These are phyloP conservation scores for Melanopsichium pennsylvanicum DNA, from an alignment of 1,284 basidiomycete species.

Conservation along the genomic window DNA sequence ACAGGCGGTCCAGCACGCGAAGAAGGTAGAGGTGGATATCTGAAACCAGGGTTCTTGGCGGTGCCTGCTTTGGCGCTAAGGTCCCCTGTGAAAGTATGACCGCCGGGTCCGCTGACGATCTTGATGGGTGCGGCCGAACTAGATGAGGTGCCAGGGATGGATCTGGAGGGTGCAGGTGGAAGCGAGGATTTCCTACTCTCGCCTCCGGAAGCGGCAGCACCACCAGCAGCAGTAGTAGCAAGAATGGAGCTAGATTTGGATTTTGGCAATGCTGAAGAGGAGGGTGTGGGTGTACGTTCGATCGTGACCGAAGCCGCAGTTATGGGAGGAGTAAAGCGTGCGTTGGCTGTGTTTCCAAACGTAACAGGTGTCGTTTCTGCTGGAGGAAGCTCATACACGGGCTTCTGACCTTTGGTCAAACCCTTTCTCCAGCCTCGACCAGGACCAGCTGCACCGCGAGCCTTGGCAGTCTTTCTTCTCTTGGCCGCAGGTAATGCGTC, in stretches of 20 bases:
- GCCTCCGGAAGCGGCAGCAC: neutral
- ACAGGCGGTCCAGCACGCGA: slow-evolving; percentile 44
- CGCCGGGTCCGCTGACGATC: slow-evolving; percentile 30
- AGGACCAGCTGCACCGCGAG: slow-evolving; percentile 61
- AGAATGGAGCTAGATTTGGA: no score
- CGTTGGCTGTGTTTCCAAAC: slow-evolving; percentile 31
- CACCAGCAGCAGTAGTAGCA: no score
- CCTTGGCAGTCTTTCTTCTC: slow-evolving; percentile 59
- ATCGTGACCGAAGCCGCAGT: slow-evolving; percentile 16
- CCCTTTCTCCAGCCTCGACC: slow-evolving; percentile 63
- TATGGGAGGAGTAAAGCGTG: slow-evolving; percentile 12
- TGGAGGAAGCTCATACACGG: slow-evolving; percentile 55
- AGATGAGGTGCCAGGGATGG: neutral
- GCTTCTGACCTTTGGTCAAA: slow-evolving; percentile 62
- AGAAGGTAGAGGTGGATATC: slow-evolving; percentile 48
- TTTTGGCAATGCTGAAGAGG: slow-evolving; percentile 2
- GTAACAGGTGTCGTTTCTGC: slow-evolving; percentile 40
- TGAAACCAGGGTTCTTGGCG: slow-evolving; percentile 47
- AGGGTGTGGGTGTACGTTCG: slow-evolving; percentile 14
- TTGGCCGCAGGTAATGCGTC: slow-evolving; percentile 63
- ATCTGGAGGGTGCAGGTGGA: neutral
- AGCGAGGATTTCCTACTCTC: neutral
- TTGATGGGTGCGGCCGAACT: slow-evolving; percentile 16
- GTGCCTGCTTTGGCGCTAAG: slow-evolving; percentile 36
- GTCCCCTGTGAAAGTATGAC: slow-evolving; percentile 32